Base-by-base conservation (phyloP, 2,329 filamentous ascomycete species). In the Aotearoamyces nothofagi region DNA sequence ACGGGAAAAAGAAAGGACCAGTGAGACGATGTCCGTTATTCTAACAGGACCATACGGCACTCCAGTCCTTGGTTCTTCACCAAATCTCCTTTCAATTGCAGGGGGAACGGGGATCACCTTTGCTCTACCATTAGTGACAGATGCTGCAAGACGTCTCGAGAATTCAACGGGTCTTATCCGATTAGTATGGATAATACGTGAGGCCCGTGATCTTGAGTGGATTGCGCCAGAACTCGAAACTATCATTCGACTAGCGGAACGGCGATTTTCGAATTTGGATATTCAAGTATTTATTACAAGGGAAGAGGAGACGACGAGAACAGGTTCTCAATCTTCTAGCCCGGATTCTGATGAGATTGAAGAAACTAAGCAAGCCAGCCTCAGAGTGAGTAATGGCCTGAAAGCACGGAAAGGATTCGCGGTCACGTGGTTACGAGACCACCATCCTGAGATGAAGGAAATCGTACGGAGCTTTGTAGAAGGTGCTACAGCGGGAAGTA, bases 171-270 rank as follows among this genome's bases (percentile, higher is more conserved):
- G n/a, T n/a, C n/a, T n/a, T n/a, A 45, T 78, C 2, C 64, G 73
- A 40, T 61, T 80, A n/a, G 54, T 78, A 32, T 80, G 75, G 75
- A 63, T 66, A 2, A 56, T 79, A 20, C 59, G 71, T 9, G 60
- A 63, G 22, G 52, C 53, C 5, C 45, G 49, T 5, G 66, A 78
- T 35, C 47, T 68, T 10, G 53, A 58, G 12, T 80, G 75, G 72
- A 53, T 78, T 7, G 49, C 52, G 15, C 42, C 53, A 5, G 75
- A 80, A 44, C 50, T 79, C 8, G 53, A 60, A 8, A 33, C 33
- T 3, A 37, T 56, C 5, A 50, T 78, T 7, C 52, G 51, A 4
- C 52, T 52, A 5, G 48, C 54, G 2, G 54, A 53, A 3, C 42
- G 47, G 3, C 37, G 40, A 0, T 52, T 56, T 27, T 47, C 56